These are phyloP conservation scores for Pterulicium gracile DNA, from an alignment of 1,284 basidiomycete species.

Conservation along the genomic window DNA sequence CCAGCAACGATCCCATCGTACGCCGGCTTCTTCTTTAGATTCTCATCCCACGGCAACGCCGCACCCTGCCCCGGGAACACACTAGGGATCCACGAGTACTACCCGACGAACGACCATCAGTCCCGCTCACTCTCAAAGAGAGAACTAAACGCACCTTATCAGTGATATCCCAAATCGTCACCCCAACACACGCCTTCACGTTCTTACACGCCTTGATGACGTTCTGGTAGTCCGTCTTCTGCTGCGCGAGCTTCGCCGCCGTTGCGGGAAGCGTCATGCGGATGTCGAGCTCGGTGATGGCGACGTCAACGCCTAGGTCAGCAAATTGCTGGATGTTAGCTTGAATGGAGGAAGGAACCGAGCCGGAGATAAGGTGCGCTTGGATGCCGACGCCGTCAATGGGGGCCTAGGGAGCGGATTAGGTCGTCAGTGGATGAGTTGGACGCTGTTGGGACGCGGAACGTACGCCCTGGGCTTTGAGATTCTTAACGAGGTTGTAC, in stretches of 20 bases:
- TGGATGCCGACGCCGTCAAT: constrained; percentile 50
- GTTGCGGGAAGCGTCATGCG: constrained; percentile 45
- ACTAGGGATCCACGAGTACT: constrained; percentile 45
- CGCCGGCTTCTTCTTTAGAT: constrained; percentile 27
- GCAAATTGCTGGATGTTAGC: constrained; percentile 35
- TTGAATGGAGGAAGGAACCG: constrained; percentile 32
- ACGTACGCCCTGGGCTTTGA: constrained; percentile 26
- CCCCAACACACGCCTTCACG: constrained; percentile 36
- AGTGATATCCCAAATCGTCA: constrained; percentile 45
- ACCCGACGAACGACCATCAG: constrained; percentile 1
- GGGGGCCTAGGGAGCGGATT: constrained; percentile 18
- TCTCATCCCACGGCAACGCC: constrained; percentile 38
- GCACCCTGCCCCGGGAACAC: constrained; percentile 37
- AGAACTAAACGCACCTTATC: constrained; percentile 25
- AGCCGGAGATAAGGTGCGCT: constrained; percentile 39
- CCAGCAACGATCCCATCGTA: constrained; percentile 29
- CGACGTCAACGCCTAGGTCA: constrained; percentile 44
- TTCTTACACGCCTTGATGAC: constrained; percentile 43
- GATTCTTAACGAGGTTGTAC: constrained; percentile 35
- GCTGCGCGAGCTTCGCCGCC: constrained; percentile 33
- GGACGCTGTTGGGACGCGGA: background rate
- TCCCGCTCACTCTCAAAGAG: constrained; percentile 10
- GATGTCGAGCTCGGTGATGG: constrained; percentile 51
- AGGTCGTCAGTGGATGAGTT: background rate
- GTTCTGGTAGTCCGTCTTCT: constrained; percentile 41